Evolutionary conservation across 1,284 basidiomycete genomes (phyloP).

Genomic region (Ustilago cynodontis): DNA sequence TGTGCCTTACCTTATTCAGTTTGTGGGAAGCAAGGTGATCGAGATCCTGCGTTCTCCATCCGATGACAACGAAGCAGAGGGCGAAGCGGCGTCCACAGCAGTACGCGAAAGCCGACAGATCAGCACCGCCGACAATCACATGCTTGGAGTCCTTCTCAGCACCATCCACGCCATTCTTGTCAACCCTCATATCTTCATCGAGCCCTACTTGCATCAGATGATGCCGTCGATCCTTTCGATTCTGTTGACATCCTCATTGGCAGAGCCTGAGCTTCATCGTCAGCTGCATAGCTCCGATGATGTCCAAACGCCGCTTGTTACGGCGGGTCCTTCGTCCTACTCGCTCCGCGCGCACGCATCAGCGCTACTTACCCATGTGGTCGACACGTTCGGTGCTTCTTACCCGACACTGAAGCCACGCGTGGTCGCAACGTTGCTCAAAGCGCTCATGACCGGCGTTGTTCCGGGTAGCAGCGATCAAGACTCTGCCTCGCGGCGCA

Average conservation of each 20-base stretch:
- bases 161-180: slow-evolving; percentile 62
- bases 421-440: slow-evolving; percentile 89
- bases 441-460: slow-evolving; percentile 79
- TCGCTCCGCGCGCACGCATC: slow-evolving; percentile 70
- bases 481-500: slow-evolving; percentile 31
- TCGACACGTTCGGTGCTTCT: slow-evolving; percentile 74
- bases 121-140: slow-evolving; percentile 47
- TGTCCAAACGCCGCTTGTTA: slow-evolving; percentile 34
- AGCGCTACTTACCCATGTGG: slow-evolving; percentile 81
- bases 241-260: slow-evolving; percentile 84
- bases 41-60: slow-evolving; percentile 68
- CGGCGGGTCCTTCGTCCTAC: slow-evolving; percentile 38
- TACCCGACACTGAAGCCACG: slow-evolving; percentile 88
- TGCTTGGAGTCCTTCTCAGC: slow-evolving; percentile 61
- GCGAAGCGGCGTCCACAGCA: slow-evolving; percentile 12
- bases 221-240: slow-evolving; percentile 91
- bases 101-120: slow-evolving; percentile 37
- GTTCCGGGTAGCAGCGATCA: slow-evolving; percentile 31
- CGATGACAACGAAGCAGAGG: slow-evolving; percentile 20
- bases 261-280: slow-evolving; percentile 54
- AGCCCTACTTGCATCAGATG: slow-evolving; percentile 95
- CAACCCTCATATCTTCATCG: slow-evolving; percentile 89
- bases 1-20: slow-evolving; percentile 94
- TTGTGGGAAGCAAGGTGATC: slow-evolving; percentile 82
- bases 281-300: slow-evolving; percentile 28